phyloP scores from a whole-genome alignment of 305 asterid genomes.

The Solanum chacoense region DNA sequence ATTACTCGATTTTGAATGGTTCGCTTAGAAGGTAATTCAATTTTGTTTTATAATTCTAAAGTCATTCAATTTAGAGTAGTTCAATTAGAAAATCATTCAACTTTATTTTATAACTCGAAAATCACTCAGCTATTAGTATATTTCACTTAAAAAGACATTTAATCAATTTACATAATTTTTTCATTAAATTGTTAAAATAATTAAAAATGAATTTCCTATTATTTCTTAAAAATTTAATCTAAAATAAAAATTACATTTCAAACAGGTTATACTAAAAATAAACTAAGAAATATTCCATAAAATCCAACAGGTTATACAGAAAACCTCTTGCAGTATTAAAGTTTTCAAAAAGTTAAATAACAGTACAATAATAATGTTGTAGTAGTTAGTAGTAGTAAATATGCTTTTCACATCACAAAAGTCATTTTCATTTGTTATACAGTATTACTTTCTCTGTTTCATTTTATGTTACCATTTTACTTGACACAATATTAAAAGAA shows the following conservation, averaged over 20 bases:
- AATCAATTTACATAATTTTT: too few species aligned
- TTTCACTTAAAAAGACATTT: background rate
- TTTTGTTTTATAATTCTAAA: background rate
- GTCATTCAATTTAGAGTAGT: background rate
- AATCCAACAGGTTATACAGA: background rate
- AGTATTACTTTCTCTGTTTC: too few species aligned
- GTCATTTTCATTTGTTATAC: background rate
- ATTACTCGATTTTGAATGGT: background rate
- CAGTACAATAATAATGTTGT: background rate
- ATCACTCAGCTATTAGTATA: too few species aligned
- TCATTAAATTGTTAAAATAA: background rate
- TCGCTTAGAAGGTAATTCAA: too few species aligned
- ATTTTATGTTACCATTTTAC: background rate
- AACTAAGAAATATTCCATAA: background rate
- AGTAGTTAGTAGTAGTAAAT: background rate
- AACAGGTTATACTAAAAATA: background rate
- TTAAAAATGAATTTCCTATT: background rate
- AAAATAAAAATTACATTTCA: background rate
- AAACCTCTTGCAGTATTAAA: background rate
- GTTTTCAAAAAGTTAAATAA: background rate
- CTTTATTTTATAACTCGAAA: too few species aligned
- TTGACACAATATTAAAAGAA: accelerated
- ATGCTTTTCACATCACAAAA: slow-evolving; percentile 1
- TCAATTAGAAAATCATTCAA: too few species aligned
- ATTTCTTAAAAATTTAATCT: background rate